Evolutionary conservation across 768 basidiomycete genomes (phyloP).

Genomic region (Tremella fuciformis): DNA sequence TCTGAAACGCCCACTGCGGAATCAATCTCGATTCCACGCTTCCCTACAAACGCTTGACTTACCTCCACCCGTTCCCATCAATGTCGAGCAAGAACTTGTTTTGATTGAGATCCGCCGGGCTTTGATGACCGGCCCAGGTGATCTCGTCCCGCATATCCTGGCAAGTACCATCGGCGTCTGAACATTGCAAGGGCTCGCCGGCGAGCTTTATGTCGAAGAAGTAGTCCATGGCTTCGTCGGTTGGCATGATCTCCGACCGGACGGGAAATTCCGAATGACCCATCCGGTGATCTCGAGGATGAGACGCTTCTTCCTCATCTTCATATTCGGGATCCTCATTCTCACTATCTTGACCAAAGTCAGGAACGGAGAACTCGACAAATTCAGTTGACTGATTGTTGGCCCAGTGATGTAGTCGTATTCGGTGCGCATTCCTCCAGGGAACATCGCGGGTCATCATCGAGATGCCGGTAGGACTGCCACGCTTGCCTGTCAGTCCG

Average conservation of each 20-base stretch:
- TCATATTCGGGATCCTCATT: conserved; percentile 6
- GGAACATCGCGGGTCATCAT: conserved; percentile 44
- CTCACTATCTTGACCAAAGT: conserved; percentile 26
- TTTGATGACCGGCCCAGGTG: conserved; percentile 42
- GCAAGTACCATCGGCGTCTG: conserved; percentile 49
- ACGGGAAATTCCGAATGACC: conserved; percentile 19
- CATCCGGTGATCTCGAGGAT: background rate
- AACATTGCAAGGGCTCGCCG: conserved; percentile 48
- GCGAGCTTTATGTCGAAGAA: conserved; percentile 49
- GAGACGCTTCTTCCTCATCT: conserved; percentile 12
- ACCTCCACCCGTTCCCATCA: conserved; percentile 48
- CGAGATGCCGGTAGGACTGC: conserved; percentile 50
- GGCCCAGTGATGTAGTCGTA: conserved; percentile 47
- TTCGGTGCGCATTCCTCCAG: conserved; percentile 47
- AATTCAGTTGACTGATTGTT: conserved; percentile 32
- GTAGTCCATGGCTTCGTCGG: conserved; percentile 30
- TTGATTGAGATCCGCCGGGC: conserved; percentile 45
- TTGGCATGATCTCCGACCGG: conserved; percentile 18
- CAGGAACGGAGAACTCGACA: conserved; percentile 36
- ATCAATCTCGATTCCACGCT: background rate
- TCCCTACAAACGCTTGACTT: conserved; percentile 9
- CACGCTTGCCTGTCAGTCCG: conserved; percentile 26
- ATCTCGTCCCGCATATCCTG: conserved; percentile 45
- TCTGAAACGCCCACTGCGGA: conserved; percentile 36
- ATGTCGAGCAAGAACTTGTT: conserved; percentile 53